Percentiles rank a stretch among this genome's conserved stretches.
Conservation (phyloP, 495 filamentous ascomycete species). For the Parathielavia hyrcaniae region DNA sequence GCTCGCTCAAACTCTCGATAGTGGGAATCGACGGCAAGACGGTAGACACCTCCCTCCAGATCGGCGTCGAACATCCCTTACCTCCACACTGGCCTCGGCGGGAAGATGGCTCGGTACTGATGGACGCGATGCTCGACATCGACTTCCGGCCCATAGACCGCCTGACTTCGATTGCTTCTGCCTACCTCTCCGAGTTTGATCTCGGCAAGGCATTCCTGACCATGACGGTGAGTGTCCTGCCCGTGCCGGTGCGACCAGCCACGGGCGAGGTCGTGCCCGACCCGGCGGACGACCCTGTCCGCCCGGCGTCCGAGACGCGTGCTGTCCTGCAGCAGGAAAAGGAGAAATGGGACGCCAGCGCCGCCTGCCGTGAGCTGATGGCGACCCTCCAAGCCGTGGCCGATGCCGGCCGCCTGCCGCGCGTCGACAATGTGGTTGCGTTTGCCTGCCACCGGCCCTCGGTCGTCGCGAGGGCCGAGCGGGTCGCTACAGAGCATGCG, state of each 20-base stretch:
- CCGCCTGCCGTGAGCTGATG: slow-evolving; percentile 1
- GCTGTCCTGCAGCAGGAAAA: slow-evolving; percentile 5
- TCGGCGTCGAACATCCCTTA: not conserved
- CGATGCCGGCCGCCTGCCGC: slow-evolving; percentile 6
- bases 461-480: not conserved
- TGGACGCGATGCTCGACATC: slow-evolving; percentile 5
- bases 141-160: not conserved
- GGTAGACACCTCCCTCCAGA: not conserved
- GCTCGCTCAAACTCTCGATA: slow-evolving; percentile 4
- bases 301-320: slow-evolving; percentile 2
- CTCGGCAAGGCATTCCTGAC: not conserved
- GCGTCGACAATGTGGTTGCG: slow-evolving; percentile 3
- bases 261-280: slow-evolving; percentile 3
- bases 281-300: not conserved
- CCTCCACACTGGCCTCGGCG: slow-evolving; percentile 1
- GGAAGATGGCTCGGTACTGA: slow-evolving; percentile 2
- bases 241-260: not conserved
- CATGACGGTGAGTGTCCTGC: not conserved
- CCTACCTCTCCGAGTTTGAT: not conserved
- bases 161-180: slow-evolving; percentile 4
- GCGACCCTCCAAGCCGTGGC: slow-evolving; percentile 3
- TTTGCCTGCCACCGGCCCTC: slow-evolving; percentile 7
- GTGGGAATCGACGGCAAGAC: slow-evolving; percentile 5
- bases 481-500: slow-evolving; percentile 3
- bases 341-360: slow-evolving; percentile 1